Percentiles rank a stretch among this genome's conserved stretches.
phyloP scores from a whole-genome alignment of 441 rosid species.

The Mallotus japonicus region DNA sequence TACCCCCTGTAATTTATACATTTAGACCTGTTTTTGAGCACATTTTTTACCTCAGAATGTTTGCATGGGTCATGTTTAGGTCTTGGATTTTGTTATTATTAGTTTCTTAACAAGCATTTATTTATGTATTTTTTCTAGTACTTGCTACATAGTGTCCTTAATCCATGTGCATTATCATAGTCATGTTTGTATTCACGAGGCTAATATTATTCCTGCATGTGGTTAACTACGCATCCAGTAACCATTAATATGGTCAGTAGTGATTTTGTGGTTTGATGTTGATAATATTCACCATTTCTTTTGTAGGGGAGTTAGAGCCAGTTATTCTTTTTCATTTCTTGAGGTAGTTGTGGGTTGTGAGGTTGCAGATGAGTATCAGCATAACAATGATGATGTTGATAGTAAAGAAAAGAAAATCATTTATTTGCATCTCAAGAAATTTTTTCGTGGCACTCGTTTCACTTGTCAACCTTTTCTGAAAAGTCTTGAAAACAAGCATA shows the following conservation, averaged over 20 bases:
- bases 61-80: slow-evolving; percentile 1
- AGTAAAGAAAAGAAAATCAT: slow-evolving; percentile 41
- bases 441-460: slow-evolving; percentile 83
- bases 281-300: slow-evolving; percentile 20
- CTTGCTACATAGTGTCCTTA: background rate
- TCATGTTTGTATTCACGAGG: background rate
- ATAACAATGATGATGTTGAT: slow-evolving; percentile 27
- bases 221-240: background rate
- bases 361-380: slow-evolving; percentile 39
- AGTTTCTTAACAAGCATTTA: background rate
- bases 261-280: slow-evolving; percentile 20
- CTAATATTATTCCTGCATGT: background rate
- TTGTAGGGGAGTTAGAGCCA: slow-evolving; percentile 78
- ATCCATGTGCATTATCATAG: background rate
- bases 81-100: background rate
- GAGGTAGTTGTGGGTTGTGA: slow-evolving; percentile 90
- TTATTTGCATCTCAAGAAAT: slow-evolving; percentile 86
- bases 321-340: slow-evolving; percentile 66
- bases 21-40: background rate
- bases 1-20: background rate
- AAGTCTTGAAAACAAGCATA: slow-evolving; percentile 57
- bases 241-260: background rate
- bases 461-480: slow-evolving; percentile 68
- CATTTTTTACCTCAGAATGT: background rate
- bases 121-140: background rate